Base-by-base conservation (phyloP, 495 filamentous ascomycete species). In the Trichoderma gamsii region DNA sequence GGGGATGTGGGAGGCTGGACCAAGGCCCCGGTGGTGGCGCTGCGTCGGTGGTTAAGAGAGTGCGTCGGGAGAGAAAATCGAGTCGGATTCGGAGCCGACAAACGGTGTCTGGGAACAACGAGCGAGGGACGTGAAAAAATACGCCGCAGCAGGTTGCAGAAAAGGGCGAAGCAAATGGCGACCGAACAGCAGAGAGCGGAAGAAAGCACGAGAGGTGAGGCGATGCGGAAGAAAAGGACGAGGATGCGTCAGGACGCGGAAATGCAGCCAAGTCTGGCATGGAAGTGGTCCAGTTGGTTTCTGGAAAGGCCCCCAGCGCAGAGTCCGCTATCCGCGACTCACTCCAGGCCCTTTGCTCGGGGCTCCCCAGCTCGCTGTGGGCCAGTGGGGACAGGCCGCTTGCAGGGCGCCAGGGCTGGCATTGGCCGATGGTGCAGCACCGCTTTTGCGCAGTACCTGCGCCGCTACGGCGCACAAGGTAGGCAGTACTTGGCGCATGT, bases 351-450 rank as follows among this genome's bases (percentile, higher is more conserved):
- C 25, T 61, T 52, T 21, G 16, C n/a, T 61, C 56, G 56, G 56
- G 56, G 56, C 25, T 32, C 56, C 56, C 56, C 56, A 61, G 56
- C 56, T 32, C 25, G 56, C 25, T 61, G 56, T 61, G 56, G 56
- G 56, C 56, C 56, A 21, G 56, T 61, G 56, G 56, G 27, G 56
- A 61, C 27, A 35, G 56, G 56, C 56, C 56, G 56, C 56, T 61
- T 61, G 56, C 56, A 61, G 56, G 56, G 56, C 56, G 23, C 49
- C 23, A 21, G 56, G 56, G n/a, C 51, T 56, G 51, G 51, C 43
- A 46, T 11, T 56, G 51, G 51, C 21, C 16, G 8, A n/a, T 23
- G 25, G 23, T 61, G 56, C 29, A 7, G 56, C 25, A 18, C 23
- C 25, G 56, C 23, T 61, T 32, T 29, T 32, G 56, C 23, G 56